Evolutionary conservation across 345 rosid species (phyloP), one percentile per base, ranked within the genome.

Genomic region (Ricinus communis): DNA sequence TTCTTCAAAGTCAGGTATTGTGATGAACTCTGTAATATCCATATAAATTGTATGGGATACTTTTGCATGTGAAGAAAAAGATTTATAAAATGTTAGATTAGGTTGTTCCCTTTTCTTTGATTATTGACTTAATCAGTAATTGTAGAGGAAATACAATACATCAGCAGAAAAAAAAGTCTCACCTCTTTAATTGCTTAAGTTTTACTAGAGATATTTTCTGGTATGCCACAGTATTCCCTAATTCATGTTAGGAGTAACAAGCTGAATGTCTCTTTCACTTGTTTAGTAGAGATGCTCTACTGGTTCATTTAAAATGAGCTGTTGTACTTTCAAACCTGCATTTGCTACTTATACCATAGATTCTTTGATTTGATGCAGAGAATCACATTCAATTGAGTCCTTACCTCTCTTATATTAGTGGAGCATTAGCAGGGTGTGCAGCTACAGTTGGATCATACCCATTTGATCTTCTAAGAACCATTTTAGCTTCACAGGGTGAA

Each of bases 401-500:
- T 27, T 91, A 91, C 68, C 73, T 95, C 51, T 87, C 97, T 28
- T 95, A 84, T 57, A 54, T 87, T 63, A 95, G 97, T 57, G 97
- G 99, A 73, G 95, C 93, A 33, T 72, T 92, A 76, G 97, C 99
- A 65, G 97, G 97, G 59, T 95, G 92, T 81, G 90, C 95, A 47
- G 99, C 99, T 76, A 95, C 99, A 6, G 58, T 95, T 78, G 99
- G 99, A 64, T 89, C 99, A n/a, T 95, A 95, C 81, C 99, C 99
- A 21, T 95, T 95, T 77, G 99, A 95, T 87, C 97, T 95, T 74
- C 69, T 95, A 1, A 79, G 99, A 72, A 95, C 99, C 25, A 83
- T 95, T 76, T 72, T 95, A 75, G 97, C 99, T 66, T 95, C 97
- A 28, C 99, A 95, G 64, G 97, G 99, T 51, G 97, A 95, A 80